A percentile compares a stretch with the other conserved stretches of the same genome.
Evolutionary conservation across 768 basidiomycete genomes (phyloP).

Genomic region (Pulveroboletus ravenelii): DNA sequence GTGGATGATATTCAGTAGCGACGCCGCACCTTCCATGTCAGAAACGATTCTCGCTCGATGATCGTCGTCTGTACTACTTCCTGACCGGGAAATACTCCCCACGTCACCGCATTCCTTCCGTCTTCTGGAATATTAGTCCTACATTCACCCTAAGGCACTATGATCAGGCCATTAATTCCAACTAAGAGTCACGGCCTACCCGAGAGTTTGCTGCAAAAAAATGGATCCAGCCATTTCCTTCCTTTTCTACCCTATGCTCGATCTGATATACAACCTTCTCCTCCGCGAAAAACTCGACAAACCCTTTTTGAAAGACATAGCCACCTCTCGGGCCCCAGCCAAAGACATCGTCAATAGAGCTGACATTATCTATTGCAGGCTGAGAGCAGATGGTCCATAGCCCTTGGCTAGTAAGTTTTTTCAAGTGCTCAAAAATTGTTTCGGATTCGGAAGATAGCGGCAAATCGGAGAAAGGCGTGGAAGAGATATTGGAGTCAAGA

Average conservation of each 20-base stretch:
- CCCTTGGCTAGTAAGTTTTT: conserved; percentile 67
- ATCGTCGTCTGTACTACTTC: conserved; percentile 96
- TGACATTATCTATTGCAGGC: conserved; percentile 81
- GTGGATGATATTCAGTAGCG: background rate
- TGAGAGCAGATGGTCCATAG: conserved; percentile 99
- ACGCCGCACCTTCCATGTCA: conserved; percentile 85
- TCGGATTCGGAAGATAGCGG: conserved; percentile 80
- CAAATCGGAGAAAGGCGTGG: conserved; percentile 85
- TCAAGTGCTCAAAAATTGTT: conserved; percentile 73
- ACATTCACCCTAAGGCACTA: conserved; percentile 58
- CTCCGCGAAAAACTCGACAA: conserved; percentile 93
- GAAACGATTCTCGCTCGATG: conserved; percentile 91
- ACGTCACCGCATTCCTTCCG: conserved; percentile 92
- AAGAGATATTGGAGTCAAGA: conserved; percentile 64
- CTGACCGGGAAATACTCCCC: conserved; percentile 97
- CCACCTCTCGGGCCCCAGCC: conserved; percentile 94
- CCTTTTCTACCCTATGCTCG: conserved; percentile 49
- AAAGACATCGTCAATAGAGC: conserved; percentile 69
- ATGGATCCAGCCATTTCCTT: conserved; percentile 65
- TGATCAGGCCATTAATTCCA: background rate
- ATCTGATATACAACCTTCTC: conserved; percentile 52
- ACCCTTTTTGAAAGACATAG: conserved; percentile 96
- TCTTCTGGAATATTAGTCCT: conserved; percentile 74
- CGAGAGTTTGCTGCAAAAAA: conserved; percentile 80
- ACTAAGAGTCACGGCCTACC: conserved; percentile 38